These are phyloP conservation scores for Aspergillus incahuasiensis DNA, from an alignment of 495 filamentous ascomycete species.

Conservation along the genomic window DNA sequence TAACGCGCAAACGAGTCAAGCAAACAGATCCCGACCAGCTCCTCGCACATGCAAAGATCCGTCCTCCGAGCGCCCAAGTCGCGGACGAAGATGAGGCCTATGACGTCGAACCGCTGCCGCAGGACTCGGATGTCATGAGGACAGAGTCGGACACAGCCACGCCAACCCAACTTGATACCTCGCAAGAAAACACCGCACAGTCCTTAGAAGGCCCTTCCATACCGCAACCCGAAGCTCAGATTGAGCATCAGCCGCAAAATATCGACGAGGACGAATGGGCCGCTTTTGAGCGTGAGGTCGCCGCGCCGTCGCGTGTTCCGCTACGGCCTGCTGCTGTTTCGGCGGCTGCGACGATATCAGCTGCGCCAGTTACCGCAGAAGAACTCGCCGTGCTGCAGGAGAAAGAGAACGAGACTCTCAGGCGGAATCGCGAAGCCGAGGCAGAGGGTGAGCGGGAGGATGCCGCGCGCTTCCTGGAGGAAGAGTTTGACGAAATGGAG, in stretches of 20 bases:
- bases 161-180: constrained; percentile 16
- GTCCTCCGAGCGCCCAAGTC: constrained; percentile 22
- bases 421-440: constrained; percentile 50
- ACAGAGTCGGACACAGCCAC: constrained; percentile 19
- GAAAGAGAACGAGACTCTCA: constrained; percentile 49
- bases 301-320: constrained; percentile 43
- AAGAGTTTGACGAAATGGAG: constrained; percentile 95
- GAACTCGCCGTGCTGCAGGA: constrained; percentile 64
- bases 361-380: constrained; percentile 60
- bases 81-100: constrained; percentile 19
- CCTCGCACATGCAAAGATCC: constrained; percentile 19
- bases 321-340: constrained; percentile 31
- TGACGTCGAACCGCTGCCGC: constrained; percentile 27
- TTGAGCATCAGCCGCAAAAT: constrained; percentile 12
- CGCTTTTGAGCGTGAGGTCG: constrained; percentile 83
- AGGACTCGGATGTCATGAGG: constrained; percentile 20
- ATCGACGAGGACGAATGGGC: constrained; percentile 87
- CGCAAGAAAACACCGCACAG: constrained; percentile 16
- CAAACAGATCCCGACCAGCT: constrained; percentile 29
- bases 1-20: constrained; percentile 46
- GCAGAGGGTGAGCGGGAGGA: constrained; percentile 83
- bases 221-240: constrained; percentile 13
- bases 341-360: constrained; percentile 57
- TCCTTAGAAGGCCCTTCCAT: constrained; percentile 15
- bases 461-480: constrained; percentile 70